Conservation (phyloP, 306 rosid species). For the Dicorynia guianensis region DNA sequence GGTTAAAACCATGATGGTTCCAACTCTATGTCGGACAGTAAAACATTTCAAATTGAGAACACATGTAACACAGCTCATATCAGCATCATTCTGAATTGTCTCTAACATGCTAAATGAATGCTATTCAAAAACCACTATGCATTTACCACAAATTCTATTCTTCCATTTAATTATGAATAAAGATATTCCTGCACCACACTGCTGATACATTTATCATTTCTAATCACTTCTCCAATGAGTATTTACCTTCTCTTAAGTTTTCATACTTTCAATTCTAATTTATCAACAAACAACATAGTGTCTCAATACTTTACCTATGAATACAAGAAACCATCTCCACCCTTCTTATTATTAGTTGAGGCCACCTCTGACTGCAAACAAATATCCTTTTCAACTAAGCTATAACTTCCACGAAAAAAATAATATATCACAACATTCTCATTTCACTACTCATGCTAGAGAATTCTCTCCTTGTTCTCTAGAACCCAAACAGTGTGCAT, state of each 20-base stretch:
- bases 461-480: too few species aligned
- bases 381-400: background rate
- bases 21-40: background rate
- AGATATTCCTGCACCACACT: background rate
- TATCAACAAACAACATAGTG: background rate
- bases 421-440: background rate
- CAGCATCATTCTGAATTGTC: background rate
- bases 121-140: background rate
- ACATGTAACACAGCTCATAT: constrained; percentile 2
- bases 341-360: background rate
- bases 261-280: background rate
- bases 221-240: background rate
- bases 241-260: background rate
- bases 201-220: background rate
- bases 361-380: constrained; percentile 2
- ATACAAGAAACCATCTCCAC: background rate
- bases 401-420: background rate
- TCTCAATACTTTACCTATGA: background rate
- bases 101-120: background rate
- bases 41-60: background rate
- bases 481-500: background rate
- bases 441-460: background rate
- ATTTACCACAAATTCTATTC: background rate
- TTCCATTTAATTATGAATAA: background rate
- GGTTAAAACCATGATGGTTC: background rate